phyloP scores from a whole-genome alignment of 2,329 filamentous ascomycete species.

The Penicillium nordicum region DNA sequence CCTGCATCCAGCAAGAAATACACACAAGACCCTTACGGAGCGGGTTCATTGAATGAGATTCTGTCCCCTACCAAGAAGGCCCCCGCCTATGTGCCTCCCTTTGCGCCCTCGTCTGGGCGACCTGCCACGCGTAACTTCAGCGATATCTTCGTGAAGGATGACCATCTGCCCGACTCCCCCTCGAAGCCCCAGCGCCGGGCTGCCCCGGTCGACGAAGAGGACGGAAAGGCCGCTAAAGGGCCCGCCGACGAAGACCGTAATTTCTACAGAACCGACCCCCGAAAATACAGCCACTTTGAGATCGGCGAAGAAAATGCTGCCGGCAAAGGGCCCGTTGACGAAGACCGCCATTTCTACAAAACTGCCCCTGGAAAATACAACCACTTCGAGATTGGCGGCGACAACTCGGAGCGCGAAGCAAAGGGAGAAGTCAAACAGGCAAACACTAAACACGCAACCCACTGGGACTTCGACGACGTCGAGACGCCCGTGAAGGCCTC shows the following conservation, averaged over 20 bases:
- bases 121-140: slow-evolving; percentile 63
- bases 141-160: slow-evolving; percentile 63
- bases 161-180: slow-evolving; percentile 32
- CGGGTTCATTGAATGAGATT: slow-evolving; percentile 63
- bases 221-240: background rate
- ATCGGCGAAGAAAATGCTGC: slow-evolving; percentile 24
- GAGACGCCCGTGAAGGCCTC: slow-evolving; percentile 73
- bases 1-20: slow-evolving; percentile 31
- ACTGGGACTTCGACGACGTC: slow-evolving; percentile 90
- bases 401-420: slow-evolving; percentile 28
- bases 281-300: slow-evolving; percentile 69
- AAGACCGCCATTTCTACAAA: slow-evolving; percentile 45
- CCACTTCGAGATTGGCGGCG: slow-evolving; percentile 51
- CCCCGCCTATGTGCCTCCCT: slow-evolving; percentile 55
- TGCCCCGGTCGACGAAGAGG: background rate
- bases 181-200: slow-evolving; percentile 24
- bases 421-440: slow-evolving; percentile 28
- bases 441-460: slow-evolving; percentile 57
- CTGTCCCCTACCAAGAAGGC: slow-evolving; percentile 57
- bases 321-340: slow-evolving; percentile 16
- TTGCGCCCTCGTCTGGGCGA: slow-evolving; percentile 63
- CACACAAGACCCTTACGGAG: slow-evolving; percentile 37
- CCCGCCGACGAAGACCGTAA: slow-evolving; percentile 31
- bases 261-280: slow-evolving; percentile 62
- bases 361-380: slow-evolving; percentile 76